Percentiles rank a stretch among this genome's conserved stretches.
Conservation (phyloP, 2,329 filamentous ascomycete genomes). For the Geosmithia putterillii region DNA sequence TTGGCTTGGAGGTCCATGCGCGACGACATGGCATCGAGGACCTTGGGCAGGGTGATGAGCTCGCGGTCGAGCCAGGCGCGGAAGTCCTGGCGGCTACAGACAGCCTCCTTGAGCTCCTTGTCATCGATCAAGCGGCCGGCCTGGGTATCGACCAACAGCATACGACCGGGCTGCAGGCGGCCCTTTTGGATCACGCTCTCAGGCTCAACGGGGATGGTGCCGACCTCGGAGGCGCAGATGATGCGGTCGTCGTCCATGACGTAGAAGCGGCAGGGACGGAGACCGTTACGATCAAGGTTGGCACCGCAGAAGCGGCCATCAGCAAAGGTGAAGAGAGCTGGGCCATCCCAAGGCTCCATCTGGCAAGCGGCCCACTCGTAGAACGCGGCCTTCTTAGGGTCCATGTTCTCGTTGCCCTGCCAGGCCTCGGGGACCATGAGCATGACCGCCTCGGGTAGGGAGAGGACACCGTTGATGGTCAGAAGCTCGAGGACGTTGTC, state of each 20-base stretch:
- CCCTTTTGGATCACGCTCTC: conserved; percentile 88
- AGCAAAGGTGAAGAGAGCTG: conserved; percentile 91
- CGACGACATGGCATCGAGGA: conserved; percentile 51
- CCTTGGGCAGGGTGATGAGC: conserved; percentile 66
- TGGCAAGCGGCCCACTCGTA: conserved; percentile 98
- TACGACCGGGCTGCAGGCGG: conserved; percentile 83
- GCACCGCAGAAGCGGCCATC: conserved; percentile 95
- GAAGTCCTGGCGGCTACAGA: conserved; percentile 82
- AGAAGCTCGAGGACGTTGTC: conserved; percentile 92
- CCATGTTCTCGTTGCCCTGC: conserved; percentile 88
- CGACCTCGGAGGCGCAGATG: conserved; percentile 93
- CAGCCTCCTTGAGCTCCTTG: conserved; percentile 77
- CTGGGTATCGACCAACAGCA: conserved; percentile 89
- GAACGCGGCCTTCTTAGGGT: conserved; percentile 90
- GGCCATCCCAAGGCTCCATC: conserved; percentile 98
- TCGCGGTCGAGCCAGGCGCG: conserved; percentile 77
- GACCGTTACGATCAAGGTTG: conserved; percentile 89
- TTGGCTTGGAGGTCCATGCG: conserved; percentile 50
- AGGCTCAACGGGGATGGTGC: conserved; percentile 82
- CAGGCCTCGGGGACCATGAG: conserved; percentile 97
- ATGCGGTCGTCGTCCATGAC: conserved; percentile 94
- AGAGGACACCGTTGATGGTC: conserved; percentile 91
- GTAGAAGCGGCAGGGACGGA: conserved; percentile 93
- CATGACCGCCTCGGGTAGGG: conserved; percentile 93
- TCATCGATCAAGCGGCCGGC: conserved; percentile 89